Base-by-base conservation (phyloP, 306 rosid species). In the Casuarina equisetifolia region DNA sequence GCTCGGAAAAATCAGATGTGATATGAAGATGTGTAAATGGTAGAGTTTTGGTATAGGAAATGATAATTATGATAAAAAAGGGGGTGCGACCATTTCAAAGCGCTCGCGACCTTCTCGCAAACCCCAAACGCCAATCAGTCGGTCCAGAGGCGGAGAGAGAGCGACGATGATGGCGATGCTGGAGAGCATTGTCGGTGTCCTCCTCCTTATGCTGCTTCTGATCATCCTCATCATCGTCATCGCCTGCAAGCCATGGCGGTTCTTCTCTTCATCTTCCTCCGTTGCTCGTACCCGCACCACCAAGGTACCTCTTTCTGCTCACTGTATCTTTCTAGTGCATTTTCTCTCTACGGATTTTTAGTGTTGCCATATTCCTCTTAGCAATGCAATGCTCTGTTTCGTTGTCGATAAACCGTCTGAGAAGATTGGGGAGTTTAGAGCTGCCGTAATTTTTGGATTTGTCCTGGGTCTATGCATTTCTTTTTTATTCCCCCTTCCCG, bases 231-330 rank as follows among this genome's bases (percentile, higher is more conserved):
- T 96, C 82, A 53, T 91, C 82, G 50, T 96, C 78, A 39, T 92
- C 72, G 88, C 82, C 94, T 96, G 89, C 80, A 92, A 90, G 86
- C 99, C 98, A 86, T 96, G 99, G 98, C 99, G 98, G 45, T 88
- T 95, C 87, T 86, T 92, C 62, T 83, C 78, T 78, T 70, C 84
- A 78, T 74, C 83, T 86, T 84, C 90, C 69, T 81, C 75, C 76
- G 53, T 82, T 78, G 71, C 83, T 25, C 92, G 82, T 17, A 85
- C 82, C 78, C 86, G 85, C 75, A 49, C 88, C 52, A 63, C 81
- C 86, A 86, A 89, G 97, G 98, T 90, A 62, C 44, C 7, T 1
- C 13, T 10, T 66, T 42, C 20, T 17, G 44, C 49, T 51, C 70
- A 51, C 50, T 19, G 36, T 36, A 49, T 44, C 0, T 64, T 11